Percentiles rank a stretch among this genome's conserved stretches.
phyloP scores from a whole-genome alignment of 805 yeast species.

The Lipomyces orientalis region DNA sequence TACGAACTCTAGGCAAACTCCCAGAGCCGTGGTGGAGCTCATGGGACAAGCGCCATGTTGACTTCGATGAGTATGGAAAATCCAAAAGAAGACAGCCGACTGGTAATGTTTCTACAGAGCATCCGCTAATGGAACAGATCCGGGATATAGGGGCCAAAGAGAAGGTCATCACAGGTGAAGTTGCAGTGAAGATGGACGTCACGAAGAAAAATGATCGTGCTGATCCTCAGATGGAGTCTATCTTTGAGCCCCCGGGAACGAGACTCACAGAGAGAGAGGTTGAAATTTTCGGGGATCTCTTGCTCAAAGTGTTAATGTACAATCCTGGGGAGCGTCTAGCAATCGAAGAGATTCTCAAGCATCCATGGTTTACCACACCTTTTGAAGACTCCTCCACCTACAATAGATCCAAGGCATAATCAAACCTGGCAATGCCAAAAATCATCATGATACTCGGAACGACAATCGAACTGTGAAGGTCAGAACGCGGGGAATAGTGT shows the following conservation, averaged over 20 bases:
- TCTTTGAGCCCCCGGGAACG: not conserved
- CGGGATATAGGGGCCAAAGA: not conserved
- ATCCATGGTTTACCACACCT: not conserved
- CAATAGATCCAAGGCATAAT: no score
- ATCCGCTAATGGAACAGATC: not conserved
- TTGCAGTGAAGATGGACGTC: not conserved
- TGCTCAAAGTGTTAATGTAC: not conserved
- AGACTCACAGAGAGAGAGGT: not conserved
- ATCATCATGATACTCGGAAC: no score
- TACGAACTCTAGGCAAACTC: not conserved
- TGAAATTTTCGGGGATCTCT: not conserved
- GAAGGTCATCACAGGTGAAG: not conserved
- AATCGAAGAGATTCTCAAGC: not conserved
- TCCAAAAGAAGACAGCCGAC: not conserved
- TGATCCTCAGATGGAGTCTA: not conserved
- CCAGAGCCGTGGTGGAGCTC: slow-evolving; percentile 10
- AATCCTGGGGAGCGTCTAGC: not conserved
- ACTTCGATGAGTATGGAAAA: slow-evolving; percentile 2
- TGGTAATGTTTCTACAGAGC: not conserved
- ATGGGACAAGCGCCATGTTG: not conserved
- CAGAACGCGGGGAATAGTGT: no score
- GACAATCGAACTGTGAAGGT: no score
- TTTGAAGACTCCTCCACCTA: no score
- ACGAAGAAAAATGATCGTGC: not conserved
- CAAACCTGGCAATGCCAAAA: no score